Conservation (phyloP, 1,284 basidiomycete species). For the Pseudozyma sp. region DNA sequence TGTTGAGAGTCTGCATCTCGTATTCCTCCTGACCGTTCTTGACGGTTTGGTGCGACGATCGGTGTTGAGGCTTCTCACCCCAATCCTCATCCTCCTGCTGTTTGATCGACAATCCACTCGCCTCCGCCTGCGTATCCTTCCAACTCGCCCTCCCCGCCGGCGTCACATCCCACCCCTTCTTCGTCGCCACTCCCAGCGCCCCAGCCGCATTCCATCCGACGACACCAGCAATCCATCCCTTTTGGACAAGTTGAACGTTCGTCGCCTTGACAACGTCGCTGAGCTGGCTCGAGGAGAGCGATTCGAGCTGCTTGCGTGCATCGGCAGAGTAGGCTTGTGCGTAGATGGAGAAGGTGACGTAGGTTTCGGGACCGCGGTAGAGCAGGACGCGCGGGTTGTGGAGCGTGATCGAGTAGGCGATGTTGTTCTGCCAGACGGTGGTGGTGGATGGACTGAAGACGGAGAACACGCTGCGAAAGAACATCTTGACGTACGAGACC, state of each 20-base stretch:
- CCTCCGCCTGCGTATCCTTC: slow-evolving; percentile 41
- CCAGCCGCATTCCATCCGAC: slow-evolving; percentile 55
- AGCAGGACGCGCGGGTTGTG: slow-evolving; percentile 53
- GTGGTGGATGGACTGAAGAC: slow-evolving; percentile 45
- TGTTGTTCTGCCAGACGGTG: slow-evolving; percentile 46
- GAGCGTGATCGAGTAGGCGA: slow-evolving; percentile 49
- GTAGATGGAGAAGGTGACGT: slow-evolving; percentile 52
- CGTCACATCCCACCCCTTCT: slow-evolving; percentile 54
- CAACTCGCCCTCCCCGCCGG: slow-evolving; percentile 31
- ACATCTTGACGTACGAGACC: slow-evolving; percentile 40
- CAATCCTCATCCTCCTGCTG: slow-evolving; percentile 50
- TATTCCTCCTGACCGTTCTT: slow-evolving; percentile 28
- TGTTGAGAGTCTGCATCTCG: slow-evolving; percentile 41
- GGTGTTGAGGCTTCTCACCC: slow-evolving; percentile 27
- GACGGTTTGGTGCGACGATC: background rate
- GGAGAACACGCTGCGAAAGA: slow-evolving; percentile 45
- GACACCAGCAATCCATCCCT: slow-evolving; percentile 57
- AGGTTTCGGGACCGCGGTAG: slow-evolving; percentile 57
- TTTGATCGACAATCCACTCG: slow-evolving; percentile 7
- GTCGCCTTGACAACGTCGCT: slow-evolving; percentile 23
- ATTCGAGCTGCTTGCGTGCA: slow-evolving; percentile 35
- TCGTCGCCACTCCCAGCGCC: slow-evolving; percentile 42
- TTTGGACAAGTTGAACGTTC: slow-evolving; percentile 51
- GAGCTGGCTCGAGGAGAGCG: slow-evolving; percentile 19
- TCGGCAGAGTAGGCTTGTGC: slow-evolving; percentile 46